Conservation (phyloP, 2,329 filamentous ascomycete species). For the Cercospora sp. region DNA sequence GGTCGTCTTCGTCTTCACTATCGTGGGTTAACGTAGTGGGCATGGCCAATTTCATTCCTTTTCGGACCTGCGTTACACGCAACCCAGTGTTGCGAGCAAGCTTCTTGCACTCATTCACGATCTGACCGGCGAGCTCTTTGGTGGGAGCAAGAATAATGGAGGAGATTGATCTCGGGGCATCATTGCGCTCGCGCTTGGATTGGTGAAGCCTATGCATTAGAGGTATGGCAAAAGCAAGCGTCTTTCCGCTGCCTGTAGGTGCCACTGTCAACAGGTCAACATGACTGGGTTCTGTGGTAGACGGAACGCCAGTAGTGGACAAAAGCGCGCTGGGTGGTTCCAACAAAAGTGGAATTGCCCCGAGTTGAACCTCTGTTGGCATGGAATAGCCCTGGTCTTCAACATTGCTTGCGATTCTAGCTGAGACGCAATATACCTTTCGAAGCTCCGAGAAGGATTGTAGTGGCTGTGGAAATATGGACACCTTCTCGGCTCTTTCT, state of each 20-base stretch:
- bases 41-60: slow-evolving; percentile 69
- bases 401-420: slow-evolving; percentile 74
- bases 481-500: slow-evolving; percentile 49
- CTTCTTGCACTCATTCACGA: slow-evolving; percentile 74
- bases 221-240: slow-evolving; percentile 86
- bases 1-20: slow-evolving; percentile 29
- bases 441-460: slow-evolving; percentile 73
- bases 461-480: slow-evolving; percentile 77
- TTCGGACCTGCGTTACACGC: slow-evolving; percentile 78
- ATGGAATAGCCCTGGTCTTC: slow-evolving; percentile 78
- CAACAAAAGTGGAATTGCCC: slow-evolving; percentile 76
- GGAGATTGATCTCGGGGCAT: slow-evolving; percentile 30
- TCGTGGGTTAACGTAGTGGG: slow-evolving; percentile 44
- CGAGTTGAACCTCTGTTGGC: slow-evolving; percentile 93
- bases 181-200: slow-evolving; percentile 31
- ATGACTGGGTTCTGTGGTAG: slow-evolving; percentile 25
- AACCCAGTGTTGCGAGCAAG: slow-evolving; percentile 74
- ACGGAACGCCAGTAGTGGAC: slow-evolving; percentile 39
- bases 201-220: slow-evolving; percentile 70
- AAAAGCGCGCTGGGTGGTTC: slow-evolving; percentile 51
- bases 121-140: slow-evolving; percentile 53
- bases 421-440: slow-evolving; percentile 69
- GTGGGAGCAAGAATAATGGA: slow-evolving; percentile 53
- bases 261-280: slow-evolving; percentile 85
- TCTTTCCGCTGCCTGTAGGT: slow-evolving; percentile 96